Conservation (phyloP, 192 early-diverging fungal species). For the Umbelopsis isabellina region DNA sequence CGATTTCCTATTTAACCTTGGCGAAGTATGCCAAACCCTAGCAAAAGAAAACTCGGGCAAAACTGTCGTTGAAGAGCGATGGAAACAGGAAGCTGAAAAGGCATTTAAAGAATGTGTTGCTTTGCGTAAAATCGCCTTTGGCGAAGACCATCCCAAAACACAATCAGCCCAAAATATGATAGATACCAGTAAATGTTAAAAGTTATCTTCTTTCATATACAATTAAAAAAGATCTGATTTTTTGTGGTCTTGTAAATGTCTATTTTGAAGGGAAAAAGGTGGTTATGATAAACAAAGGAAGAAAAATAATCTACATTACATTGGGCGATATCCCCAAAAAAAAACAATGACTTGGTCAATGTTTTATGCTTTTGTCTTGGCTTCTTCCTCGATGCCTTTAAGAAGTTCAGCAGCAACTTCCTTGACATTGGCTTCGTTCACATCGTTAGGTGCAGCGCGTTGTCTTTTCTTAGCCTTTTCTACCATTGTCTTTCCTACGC, state of each 20-base stretch:
- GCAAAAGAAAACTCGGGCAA: constrained; percentile 43
- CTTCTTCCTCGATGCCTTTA: constrained; percentile 6
- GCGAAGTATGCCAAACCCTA: constrained; percentile 59
- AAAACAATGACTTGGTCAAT: too few relatives aligned
- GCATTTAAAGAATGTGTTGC: background rate
- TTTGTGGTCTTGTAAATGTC: background rate
- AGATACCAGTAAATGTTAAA: background rate
- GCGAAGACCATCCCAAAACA: background rate
- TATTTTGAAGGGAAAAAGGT: constrained; percentile 6
- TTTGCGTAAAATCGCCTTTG: constrained; percentile 3
- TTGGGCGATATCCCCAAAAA: background rate
- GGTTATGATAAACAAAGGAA: background rate
- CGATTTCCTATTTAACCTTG: constrained; percentile 59
- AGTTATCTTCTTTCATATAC: background rate
- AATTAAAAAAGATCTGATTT: background rate
- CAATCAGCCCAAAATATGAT: background rate
- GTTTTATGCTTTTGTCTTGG: background rate
- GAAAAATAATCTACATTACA: constrained; percentile 14
- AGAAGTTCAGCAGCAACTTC: constrained; percentile 32
- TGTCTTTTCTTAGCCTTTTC: constrained; percentile 14
- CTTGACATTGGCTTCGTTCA: constrained; percentile 47
- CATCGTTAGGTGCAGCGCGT: constrained; percentile 34
- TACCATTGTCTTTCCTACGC: constrained; percentile 15
- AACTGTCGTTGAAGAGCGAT: constrained; percentile 21
- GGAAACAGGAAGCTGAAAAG: constrained; percentile 6